These are phyloP conservation scores for Podospora conica DNA, from an alignment of 495 filamentous ascomycete species.

Conservation along the genomic window DNA sequence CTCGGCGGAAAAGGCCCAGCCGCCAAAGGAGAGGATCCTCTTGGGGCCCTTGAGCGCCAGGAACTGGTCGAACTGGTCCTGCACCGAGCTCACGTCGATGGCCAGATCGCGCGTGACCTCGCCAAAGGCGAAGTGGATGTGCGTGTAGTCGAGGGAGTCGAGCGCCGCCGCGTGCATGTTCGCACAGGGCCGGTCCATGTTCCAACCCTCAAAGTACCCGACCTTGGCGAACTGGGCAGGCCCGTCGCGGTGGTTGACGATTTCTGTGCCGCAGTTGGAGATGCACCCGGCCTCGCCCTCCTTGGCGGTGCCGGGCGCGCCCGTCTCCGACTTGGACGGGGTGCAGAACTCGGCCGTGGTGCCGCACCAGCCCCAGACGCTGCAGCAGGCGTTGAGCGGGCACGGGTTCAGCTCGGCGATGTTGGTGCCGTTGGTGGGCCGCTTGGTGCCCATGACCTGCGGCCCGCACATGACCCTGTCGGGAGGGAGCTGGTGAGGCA, in stretches of 20 bases:
- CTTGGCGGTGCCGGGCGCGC: conserved; percentile 31
- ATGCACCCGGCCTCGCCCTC: conserved; percentile 36
- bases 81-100: conserved; percentile 2
- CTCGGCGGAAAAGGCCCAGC: conserved; percentile 29
- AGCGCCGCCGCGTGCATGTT: background rate
- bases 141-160: conserved; percentile 21
- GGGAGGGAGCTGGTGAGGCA: conserved; percentile 30
- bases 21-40: conserved; percentile 34
- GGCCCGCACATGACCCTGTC: conserved; percentile 39
- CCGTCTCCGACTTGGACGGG: conserved; percentile 20
- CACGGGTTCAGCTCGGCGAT: conserved; percentile 25
- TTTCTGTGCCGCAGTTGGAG: conserved; percentile 38
- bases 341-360: conserved; percentile 41
- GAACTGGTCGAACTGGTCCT: conserved; percentile 21
- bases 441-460: conserved; percentile 29
- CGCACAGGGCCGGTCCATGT: conserved; percentile 19
- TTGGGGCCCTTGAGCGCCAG: conserved; percentile 19
- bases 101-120: conserved; percentile 9
- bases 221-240: conserved; percentile 6
- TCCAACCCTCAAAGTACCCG: conserved; percentile 23
- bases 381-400: conserved; percentile 25
- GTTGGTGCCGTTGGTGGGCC: conserved; percentile 11
- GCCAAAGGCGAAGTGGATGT: conserved; percentile 27
- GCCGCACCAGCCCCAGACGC: conserved; percentile 43
- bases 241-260: conserved; percentile 18